phyloP scores from a whole-genome alignment of 257 asterid species.

The Plantago major region DNA sequence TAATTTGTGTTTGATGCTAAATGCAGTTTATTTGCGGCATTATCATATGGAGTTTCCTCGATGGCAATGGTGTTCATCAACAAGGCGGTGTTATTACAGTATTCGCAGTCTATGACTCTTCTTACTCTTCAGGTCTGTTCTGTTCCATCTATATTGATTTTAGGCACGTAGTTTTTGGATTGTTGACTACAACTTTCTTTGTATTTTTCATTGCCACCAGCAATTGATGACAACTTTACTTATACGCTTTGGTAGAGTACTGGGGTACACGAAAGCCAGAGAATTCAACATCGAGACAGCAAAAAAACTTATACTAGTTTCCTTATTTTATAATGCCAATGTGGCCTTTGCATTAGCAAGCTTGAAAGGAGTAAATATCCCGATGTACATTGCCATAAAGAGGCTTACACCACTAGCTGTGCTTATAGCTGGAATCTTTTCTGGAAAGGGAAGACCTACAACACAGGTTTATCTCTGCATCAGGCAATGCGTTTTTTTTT shows the following conservation, averaged over 20 bases:
- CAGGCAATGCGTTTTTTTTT: neutral
- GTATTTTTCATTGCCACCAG: slow-evolving; percentile 45
- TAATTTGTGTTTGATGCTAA: slow-evolving; percentile 5
- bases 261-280: slow-evolving; percentile 72
- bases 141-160: neutral
- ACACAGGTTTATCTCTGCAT: slow-evolving; percentile 54
- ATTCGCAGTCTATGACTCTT: slow-evolving; percentile 81
- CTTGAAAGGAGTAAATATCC: slow-evolving; percentile 96
- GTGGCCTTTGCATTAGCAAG: slow-evolving; percentile 98
- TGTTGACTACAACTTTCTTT: slow-evolving; percentile 37
- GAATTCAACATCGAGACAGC: slow-evolving; percentile 67
- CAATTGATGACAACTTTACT: slow-evolving; percentile 87
- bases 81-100: slow-evolving; percentile 92
- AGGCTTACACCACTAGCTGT: slow-evolving; percentile 98
- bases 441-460: slow-evolving; percentile 84
- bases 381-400: slow-evolving; percentile 98
- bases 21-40: slow-evolving; percentile 66
- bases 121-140: slow-evolving; percentile 74
- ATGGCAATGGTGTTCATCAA: slow-evolving; percentile 98
- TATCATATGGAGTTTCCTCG: slow-evolving; percentile 80
- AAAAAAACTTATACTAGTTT: slow-evolving; percentile 72
- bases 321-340: slow-evolving; percentile 94
- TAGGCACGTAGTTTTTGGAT: neutral
- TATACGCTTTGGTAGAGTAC: slow-evolving; percentile 68
- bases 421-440: slow-evolving; percentile 78